Percentiles rank a stretch among this genome's conserved stretches.
These are phyloP conservation scores for Pseudogymnoascus sp. DNA, from an alignment of 2,329 filamentous ascomycete species.

Conservation along the genomic window DNA sequence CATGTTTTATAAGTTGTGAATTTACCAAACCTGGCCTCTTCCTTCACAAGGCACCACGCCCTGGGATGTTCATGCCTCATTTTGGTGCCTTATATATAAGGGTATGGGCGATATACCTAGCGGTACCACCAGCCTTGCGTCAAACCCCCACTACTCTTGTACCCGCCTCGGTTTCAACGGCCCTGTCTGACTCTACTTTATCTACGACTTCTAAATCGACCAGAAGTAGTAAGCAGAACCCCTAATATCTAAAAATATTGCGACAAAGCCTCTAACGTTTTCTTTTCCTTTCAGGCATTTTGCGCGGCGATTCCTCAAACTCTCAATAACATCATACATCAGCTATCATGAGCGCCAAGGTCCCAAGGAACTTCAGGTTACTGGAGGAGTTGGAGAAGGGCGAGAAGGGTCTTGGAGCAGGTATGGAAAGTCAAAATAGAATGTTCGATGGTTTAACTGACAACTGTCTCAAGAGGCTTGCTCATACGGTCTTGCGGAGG, in stretches of 20 bases:
- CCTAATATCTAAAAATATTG: neutral
- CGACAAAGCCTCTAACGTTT: neutral
- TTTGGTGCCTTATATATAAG: neutral
- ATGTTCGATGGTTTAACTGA: neutral
- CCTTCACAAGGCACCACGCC: neutral
- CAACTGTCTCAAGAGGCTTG: slow-evolving; percentile 64
- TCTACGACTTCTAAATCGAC: neutral
- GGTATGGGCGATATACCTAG: neutral
- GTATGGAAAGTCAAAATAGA: slow-evolving; percentile 40
- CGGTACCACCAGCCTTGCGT: slow-evolving; percentile 1
- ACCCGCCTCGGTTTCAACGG: slow-evolving; percentile 8
- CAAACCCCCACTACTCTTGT: slow-evolving; percentile 9
- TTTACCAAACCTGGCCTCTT: slow-evolving; percentile 6
- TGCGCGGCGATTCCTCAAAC: neutral
- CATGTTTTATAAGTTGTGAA: slow-evolving; percentile 3
- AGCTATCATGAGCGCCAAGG: slow-evolving; percentile 50
- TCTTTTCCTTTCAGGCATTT: neutral
- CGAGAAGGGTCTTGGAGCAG: slow-evolving; percentile 91
- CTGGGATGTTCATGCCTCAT: neutral
- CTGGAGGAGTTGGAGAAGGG: slow-evolving; percentile 98
- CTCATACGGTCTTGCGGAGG: slow-evolving; percentile 91
- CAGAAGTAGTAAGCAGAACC: neutral
- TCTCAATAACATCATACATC: neutral
- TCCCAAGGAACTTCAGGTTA: slow-evolving; percentile 92
- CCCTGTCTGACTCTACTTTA: slow-evolving; percentile 1